Base-by-base conservation (phyloP, 805 yeast species). In the Kluyveromyces aestuarii region DNA sequence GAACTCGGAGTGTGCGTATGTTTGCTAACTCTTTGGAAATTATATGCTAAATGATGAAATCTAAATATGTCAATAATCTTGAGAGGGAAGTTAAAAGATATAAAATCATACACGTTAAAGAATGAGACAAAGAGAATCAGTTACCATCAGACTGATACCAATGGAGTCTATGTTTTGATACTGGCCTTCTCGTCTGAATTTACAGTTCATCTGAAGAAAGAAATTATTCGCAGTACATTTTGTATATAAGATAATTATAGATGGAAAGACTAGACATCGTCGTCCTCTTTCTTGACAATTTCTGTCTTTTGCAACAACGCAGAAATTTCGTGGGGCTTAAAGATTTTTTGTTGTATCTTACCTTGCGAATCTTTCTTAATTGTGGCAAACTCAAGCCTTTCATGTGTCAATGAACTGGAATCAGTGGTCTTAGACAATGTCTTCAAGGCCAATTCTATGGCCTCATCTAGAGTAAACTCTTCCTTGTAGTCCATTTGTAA, bases 371-470 rank as follows among this genome's bases (percentile, higher is more conserved):
- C 67, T 60, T 72, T 62, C 50, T 76, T 75, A 52, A 85, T 78
- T 5, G 97, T 89, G 38, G 97, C 90, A 64, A 93, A 84, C 72
- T 93, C 99, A 57, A 93, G 75, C 71, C 91, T 91, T 50, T 90
- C 96, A 64, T 89, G 79, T 36, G 89, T 84, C 62, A 93, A 74
- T 48, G 86, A 80, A 37, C 95, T 80, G 47, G 86, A 75, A 67
- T 93, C 99, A 74, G 95, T 88, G 8, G 99, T 93, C 73, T 93
- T 93, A 47, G 93, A 81, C 53, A 93, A 76, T 38, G 93, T 95
- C 70, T 89, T 88, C 63, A 93, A 74, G 8, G 97, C 97, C 64
- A 93, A 74, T 55, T 83, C 87, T 50, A 87, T 77, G 5, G 96
- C 97, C 46, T 83, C 95, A 43, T 77, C 74, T 53, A 87, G 68